A percentile compares a stretch with the other conserved stretches of the same genome.
Conservation (phyloP, 768 basidiomycete species). For the Panellus pusillus region DNA sequence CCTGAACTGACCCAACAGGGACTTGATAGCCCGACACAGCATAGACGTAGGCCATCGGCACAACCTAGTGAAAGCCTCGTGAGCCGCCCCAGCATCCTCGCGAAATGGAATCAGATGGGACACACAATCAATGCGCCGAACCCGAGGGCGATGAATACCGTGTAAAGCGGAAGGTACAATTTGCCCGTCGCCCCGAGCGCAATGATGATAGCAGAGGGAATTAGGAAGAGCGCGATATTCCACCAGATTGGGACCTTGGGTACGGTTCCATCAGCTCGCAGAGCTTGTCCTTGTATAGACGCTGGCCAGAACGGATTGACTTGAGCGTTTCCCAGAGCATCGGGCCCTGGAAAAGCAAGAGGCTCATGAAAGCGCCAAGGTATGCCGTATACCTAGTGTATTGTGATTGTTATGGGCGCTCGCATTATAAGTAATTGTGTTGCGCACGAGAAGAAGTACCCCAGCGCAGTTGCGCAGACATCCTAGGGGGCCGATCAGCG, state of each 20-base stretch:
- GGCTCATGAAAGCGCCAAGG: conserved; percentile 24
- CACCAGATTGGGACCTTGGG: conserved; percentile 27
- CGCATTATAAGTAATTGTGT: too few species aligned
- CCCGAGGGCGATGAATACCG: conserved; percentile 24
- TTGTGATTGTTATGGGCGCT: too few species aligned
- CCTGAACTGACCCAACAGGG: conserved; percentile 11
- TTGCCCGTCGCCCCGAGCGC: conserved; percentile 23
- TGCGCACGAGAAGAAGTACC: conserved; percentile 11
- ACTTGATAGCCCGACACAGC: conserved; percentile 25
- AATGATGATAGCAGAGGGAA: conserved; percentile 19
- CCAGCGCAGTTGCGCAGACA: conserved; percentile 28
- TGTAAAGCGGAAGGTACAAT: conserved; percentile 26
- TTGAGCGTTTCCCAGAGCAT: conserved; percentile 19
- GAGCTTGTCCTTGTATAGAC: conserved; percentile 23
- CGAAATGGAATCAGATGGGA: background rate
- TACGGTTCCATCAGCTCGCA: conserved; percentile 26
- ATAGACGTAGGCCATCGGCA: conserved; percentile 24
- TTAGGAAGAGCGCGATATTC: conserved; percentile 23
- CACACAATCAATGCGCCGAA: conserved; percentile 25
- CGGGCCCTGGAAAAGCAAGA: conserved; percentile 26
- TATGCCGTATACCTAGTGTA: conserved; percentile 22
- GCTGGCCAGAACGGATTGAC: background rate
- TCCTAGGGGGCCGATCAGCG: conserved; percentile 24
- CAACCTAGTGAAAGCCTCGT: background rate
- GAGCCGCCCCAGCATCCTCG: background rate